These are phyloP conservation scores for Blastobotrys terrestris DNA, from an alignment of 805 yeast genomes.

Conservation along the genomic window DNA sequence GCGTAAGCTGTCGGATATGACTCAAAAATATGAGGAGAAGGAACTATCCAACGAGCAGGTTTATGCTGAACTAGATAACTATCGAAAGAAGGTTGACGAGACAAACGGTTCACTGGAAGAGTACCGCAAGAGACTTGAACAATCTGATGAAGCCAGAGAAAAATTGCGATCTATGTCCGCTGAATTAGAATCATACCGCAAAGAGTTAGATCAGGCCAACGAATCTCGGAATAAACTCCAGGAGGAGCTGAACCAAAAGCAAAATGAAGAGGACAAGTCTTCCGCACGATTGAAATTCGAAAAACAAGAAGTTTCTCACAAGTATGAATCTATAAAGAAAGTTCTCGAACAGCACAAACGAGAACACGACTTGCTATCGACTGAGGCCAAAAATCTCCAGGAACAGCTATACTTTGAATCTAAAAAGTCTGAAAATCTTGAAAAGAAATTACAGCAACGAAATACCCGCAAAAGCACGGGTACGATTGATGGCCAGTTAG, in stretches of 20 bases:
- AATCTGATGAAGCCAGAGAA: background rate
- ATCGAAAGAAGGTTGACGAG: background rate
- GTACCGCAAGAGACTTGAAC: background rate
- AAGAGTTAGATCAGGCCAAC: background rate
- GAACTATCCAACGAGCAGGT: background rate
- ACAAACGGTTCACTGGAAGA: background rate
- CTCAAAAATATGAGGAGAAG: background rate
- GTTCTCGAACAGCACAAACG: background rate
- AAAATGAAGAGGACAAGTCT: background rate
- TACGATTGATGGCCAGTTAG: constrained; percentile 3
- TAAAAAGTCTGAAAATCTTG: constrained; percentile 7
- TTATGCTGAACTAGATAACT: background rate
- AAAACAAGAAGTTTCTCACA: background rate
- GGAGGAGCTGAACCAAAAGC: background rate
- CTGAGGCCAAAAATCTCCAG: constrained; percentile 5
- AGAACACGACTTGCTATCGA: background rate
- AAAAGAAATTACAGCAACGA: constrained; percentile 5
- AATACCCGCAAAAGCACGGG: background rate
- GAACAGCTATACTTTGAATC: constrained; percentile 9
- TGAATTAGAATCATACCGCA: background rate
- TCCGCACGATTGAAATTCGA: background rate
- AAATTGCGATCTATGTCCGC: background rate
- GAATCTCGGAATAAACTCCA: background rate
- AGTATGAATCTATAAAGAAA: background rate
- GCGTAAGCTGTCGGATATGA: background rate